A percentile compares a stretch with the other conserved stretches of the same genome.
phyloP scores from a whole-genome alignment of 257 asterid species.

The Solanum etuberosum region DNA sequence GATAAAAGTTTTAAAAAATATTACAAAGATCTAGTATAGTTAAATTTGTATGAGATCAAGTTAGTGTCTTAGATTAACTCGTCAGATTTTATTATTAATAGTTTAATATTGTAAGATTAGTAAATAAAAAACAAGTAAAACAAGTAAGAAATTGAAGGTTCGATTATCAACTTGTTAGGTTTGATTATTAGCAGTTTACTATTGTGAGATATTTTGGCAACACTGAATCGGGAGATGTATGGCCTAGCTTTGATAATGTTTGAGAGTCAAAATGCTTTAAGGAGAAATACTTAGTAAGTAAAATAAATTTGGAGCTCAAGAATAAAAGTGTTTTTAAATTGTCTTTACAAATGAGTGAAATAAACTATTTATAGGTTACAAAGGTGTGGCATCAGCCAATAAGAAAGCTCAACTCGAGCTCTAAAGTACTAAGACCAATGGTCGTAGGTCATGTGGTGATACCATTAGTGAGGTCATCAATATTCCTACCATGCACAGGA shows the following conservation, averaged over 20 bases:
- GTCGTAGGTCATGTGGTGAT: no score
- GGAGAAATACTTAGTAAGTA: background rate
- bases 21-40: background rate
- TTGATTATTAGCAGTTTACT: no score
- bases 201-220: background rate
- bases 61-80: background rate
- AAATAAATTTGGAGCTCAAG: background rate
- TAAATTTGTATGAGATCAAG: background rate
- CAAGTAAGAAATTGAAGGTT: no score
- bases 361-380: background rate
- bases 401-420: no score
- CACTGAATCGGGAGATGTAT: background rate
- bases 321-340: no score
- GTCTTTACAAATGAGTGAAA: background rate
- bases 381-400: no score
- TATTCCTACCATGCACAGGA: background rate
- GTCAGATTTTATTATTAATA: background rate
- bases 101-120: background rate
- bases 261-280: background rate
- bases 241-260: background rate
- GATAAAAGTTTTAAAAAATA: background rate
- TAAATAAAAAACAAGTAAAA: no score
- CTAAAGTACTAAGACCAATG: no score
- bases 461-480: background rate
- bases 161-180: no score